Conservation (phyloP, 139 green algal genomes). For the Tetradesmus lagerheimii region DNA sequence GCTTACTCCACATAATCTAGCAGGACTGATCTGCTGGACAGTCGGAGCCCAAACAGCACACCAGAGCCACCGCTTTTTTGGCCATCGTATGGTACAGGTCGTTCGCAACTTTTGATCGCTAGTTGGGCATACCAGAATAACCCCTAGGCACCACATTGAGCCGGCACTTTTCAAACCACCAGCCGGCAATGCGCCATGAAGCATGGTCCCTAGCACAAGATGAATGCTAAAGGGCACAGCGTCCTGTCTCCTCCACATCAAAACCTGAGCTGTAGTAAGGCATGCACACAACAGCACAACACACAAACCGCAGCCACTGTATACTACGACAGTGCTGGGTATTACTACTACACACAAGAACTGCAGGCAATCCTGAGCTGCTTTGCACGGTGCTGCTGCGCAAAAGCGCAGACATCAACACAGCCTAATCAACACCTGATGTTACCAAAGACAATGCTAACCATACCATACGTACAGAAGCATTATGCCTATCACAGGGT, state of each 20-base stretch:
- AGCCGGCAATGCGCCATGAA: too few species aligned
- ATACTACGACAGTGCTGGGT: background rate
- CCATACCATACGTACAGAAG: background rate
- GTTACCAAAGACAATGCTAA: background rate
- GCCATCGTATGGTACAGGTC: background rate
- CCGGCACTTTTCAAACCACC: too few species aligned
- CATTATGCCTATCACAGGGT: background rate
- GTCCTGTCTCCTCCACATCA: too few species aligned
- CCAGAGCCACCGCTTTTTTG: too few species aligned
- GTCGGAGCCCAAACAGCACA: too few species aligned
- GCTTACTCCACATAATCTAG: background rate
- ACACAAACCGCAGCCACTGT: background rate
- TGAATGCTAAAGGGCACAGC: background rate
- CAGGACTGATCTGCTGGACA: background rate
- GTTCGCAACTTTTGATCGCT: too few species aligned
- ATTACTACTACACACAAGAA: background rate
- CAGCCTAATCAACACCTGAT: background rate
- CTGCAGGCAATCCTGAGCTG: too few species aligned
- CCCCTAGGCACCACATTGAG: too few species aligned
- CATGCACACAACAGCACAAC: background rate
- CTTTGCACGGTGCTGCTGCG: too few species aligned
- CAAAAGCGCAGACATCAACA: background rate
- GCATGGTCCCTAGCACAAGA: too few species aligned
- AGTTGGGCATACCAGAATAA: too few species aligned
- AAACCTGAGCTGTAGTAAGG: background rate